These are phyloP conservation scores for Xylaria arbuscula DNA, from an alignment of 2,329 filamentous ascomycete genomes.

Conservation along the genomic window DNA sequence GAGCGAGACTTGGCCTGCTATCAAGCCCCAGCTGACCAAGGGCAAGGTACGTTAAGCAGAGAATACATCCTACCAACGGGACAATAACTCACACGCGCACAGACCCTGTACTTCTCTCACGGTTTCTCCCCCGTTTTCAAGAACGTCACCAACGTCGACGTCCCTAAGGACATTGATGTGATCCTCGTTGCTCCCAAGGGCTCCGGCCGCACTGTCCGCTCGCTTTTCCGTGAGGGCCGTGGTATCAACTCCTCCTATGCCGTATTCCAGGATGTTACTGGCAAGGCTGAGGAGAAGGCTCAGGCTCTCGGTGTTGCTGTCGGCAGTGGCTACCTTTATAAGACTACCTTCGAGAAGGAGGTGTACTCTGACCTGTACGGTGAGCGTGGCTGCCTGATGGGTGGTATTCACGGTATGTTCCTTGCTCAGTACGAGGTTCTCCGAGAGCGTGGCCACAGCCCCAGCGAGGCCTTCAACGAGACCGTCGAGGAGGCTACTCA, in stretches of 20 bases:
- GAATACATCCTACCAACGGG: slow-evolving; percentile 40
- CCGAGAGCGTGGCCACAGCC: slow-evolving; percentile 96
- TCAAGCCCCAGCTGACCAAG: slow-evolving; percentile 98
- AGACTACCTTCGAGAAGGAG: slow-evolving; percentile 99
- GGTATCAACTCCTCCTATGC: slow-evolving; percentile 99
- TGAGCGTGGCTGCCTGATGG: slow-evolving; percentile 99
- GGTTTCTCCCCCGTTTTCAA: slow-evolving; percentile 99
- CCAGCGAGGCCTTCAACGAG: slow-evolving; percentile 99
- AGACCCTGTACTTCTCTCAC: slow-evolving; percentile 99
- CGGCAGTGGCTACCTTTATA: slow-evolving; percentile 98
- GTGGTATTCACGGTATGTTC: slow-evolving; percentile 99
- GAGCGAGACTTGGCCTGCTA: slow-evolving; percentile 97
- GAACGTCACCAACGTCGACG: slow-evolving; percentile 98
- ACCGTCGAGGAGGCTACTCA: slow-evolving; percentile 99
- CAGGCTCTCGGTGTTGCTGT: slow-evolving; percentile 96
- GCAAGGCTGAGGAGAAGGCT: slow-evolving; percentile 98
- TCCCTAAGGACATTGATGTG: slow-evolving; percentile 95
- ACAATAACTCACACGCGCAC: slow-evolving; percentile 26
- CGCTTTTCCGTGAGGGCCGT: slow-evolving; percentile 98
- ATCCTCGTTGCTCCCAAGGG: slow-evolving; percentile 99
- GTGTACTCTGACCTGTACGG: slow-evolving; percentile 99
- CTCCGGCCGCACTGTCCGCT: slow-evolving; percentile 97
- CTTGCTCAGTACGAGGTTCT: slow-evolving; percentile 99
- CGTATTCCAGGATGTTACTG: slow-evolving; percentile 98
- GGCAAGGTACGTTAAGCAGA: slow-evolving; percentile 78